phyloP scores from a whole-genome alignment of 1,139 yeast species.

The Lodderomyces orthopsilosis region DNA sequence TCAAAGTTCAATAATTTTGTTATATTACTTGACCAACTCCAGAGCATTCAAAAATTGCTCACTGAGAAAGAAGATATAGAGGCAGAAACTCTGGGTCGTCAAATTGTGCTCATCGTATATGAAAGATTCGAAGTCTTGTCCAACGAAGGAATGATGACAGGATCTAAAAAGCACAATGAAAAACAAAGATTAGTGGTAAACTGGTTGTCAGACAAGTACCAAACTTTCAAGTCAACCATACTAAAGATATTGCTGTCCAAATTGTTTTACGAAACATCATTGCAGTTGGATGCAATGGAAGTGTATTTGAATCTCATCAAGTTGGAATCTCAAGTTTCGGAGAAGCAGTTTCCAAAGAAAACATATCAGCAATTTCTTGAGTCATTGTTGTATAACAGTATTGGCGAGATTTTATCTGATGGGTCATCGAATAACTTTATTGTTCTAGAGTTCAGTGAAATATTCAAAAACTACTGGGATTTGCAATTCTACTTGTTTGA shows the following conservation, averaged over 20 bases:
- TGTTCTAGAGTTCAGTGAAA: constrained; percentile 57
- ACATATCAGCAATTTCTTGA: constrained; percentile 50
- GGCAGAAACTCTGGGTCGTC: constrained; percentile 40
- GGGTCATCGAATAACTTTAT: constrained; percentile 54
- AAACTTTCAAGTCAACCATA: constrained; percentile 48
- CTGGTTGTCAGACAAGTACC: constrained; percentile 67
- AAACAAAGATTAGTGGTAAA: constrained; percentile 47
- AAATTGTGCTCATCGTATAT: constrained; percentile 50
- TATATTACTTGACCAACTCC: constrained; percentile 39
- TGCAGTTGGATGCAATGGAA: constrained; percentile 63
- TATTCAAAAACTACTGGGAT: constrained; percentile 55
- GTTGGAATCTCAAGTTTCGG: constrained; percentile 57
- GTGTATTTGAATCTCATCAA: constrained; percentile 59
- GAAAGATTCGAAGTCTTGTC: constrained; percentile 59
- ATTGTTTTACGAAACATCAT: constrained; percentile 37
- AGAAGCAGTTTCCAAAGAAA: constrained; percentile 60
- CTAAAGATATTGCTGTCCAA: constrained; percentile 36
- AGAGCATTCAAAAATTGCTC: constrained; percentile 22
- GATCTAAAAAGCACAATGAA: constrained; percentile 46
- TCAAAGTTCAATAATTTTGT: constrained; percentile 53
- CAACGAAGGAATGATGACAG: constrained; percentile 44
- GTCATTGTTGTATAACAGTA: constrained; percentile 41
- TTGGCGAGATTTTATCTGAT: constrained; percentile 38
- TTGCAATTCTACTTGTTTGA: constrained; percentile 63
- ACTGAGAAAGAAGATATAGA: constrained; percentile 21